Evolutionary conservation across 2,329 filamentous ascomycete species (phyloP).

Genomic region (Aspergillus pseudoterreus): DNA sequence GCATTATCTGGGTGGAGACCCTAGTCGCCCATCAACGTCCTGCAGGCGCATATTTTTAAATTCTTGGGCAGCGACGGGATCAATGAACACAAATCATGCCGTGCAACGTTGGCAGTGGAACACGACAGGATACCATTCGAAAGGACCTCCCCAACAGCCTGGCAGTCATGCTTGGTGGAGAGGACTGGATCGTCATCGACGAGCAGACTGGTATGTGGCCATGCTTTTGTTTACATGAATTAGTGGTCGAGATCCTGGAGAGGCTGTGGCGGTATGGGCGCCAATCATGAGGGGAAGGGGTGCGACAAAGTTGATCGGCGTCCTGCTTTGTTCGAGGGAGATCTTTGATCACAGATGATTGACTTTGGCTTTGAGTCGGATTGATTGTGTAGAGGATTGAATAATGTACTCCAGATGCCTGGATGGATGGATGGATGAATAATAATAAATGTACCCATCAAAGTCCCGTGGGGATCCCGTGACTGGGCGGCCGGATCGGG

Average conservation of each 20-base stretch:
- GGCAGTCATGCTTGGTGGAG: slow-evolving; percentile 8
- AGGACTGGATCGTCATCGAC: slow-evolving; percentile 16
- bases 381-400: not conserved
- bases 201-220: slow-evolving; percentile 6
- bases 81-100: slow-evolving; percentile 17
- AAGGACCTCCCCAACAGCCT: slow-evolving; percentile 10
- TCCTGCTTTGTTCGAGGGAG: too few species aligned
- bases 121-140: slow-evolving; percentile 11
- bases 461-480: slow-evolving; percentile 19
- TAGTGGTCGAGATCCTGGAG: not conserved
- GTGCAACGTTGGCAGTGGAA: slow-evolving; percentile 19
- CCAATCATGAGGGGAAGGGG: too few species aligned
- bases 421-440: too few species aligned
- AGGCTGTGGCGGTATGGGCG: not conserved
- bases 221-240: slow-evolving; percentile 1
- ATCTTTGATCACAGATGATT: not conserved
- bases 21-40: slow-evolving; percentile 16
- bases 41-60: slow-evolving; percentile 9
- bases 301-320: too few species aligned
- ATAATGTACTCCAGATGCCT: too few species aligned
- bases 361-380: not conserved
- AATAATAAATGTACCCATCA: too few species aligned
- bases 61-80: slow-evolving; percentile 23
- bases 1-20: slow-evolving; percentile 18
- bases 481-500: slow-evolving; percentile 20